Evolutionary conservation across 2,329 filamentous ascomycete species (phyloP).

Genomic region (Podosphaera fusca): DNA sequence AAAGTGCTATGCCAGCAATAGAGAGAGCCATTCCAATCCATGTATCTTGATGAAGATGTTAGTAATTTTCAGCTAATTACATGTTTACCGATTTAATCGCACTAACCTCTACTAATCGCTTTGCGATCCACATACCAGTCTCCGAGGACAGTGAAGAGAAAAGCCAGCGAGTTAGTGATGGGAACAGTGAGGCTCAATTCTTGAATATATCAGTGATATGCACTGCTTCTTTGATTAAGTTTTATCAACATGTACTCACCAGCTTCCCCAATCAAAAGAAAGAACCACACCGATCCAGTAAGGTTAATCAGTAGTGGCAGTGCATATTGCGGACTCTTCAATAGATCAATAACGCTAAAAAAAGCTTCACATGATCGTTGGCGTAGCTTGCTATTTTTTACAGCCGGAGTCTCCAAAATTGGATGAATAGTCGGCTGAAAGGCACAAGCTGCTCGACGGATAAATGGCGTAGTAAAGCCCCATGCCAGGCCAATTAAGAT

Average conservation of each 20-base stretch:
- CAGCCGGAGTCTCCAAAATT: conserved; percentile 25
- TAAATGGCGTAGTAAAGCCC: conserved; percentile 84
- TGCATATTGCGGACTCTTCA: conserved; percentile 64
- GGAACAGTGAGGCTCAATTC: conserved; percentile 85
- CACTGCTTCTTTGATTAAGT: too few relatives aligned
- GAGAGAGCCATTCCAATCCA: conserved; percentile 65
- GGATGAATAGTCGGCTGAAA: conserved; percentile 42
- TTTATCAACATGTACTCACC: conserved; percentile 27
- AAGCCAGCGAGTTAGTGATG: conserved; percentile 82
- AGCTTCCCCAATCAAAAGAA: conserved; percentile 74
- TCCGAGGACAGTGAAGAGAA: conserved; percentile 83
- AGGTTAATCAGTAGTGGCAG: conserved; percentile 69
- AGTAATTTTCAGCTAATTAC: background rate
- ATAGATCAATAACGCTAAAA: conserved; percentile 55
- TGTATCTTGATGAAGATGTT: conserved; percentile 33
- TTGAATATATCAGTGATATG: conserved; percentile 16
- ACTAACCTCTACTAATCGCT: conserved; percentile 54
- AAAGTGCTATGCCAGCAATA: conserved; percentile 57
- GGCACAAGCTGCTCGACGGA: conserved; percentile 59
- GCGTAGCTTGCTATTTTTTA: conserved; percentile 35
- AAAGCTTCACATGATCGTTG: conserved; percentile 38
- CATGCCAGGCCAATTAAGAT: conserved; percentile 77
- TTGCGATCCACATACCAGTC: conserved; percentile 92
- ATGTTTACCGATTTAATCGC: conserved; percentile 11
- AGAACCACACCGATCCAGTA: conserved; percentile 92